Evolutionary conservation across 75 land plant genomes (phyloP), one percentile per base, ranked within the genome.

Genomic region (Cryptomeria japonica): DNA sequence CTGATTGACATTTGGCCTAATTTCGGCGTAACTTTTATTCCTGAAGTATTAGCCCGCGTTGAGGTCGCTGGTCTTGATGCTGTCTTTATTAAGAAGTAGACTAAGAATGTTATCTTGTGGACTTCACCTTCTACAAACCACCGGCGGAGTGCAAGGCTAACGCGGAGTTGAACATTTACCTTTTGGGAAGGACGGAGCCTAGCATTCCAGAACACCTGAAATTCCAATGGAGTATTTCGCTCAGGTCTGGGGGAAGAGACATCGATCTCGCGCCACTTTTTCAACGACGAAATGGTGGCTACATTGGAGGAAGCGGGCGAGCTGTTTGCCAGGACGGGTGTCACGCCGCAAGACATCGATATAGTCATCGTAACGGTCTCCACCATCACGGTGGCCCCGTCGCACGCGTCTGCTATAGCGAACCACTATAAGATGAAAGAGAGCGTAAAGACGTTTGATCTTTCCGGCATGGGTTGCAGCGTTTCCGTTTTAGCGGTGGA

Each of bases 281-380:
- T 85, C 87, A 42, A 39, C 16, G 84, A 41, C 1, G 79, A 68
- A 41, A 44, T 32, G 25, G 11, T 13, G 1, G 38, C 85, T 1
- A 80, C 58, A 38, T 11, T 87, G 68, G 88, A 79, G 28, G 93
- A 92, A 80, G 93, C 93, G 88, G 93, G 91, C 39, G 93, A 91
- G 31, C 94, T 96, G 31, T 75, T 96, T 12, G 51, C 80, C 78
- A 96, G 91, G 64, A 91, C 95, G 1, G 82, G 85, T 1, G 44
- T 92, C 28, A 85, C 88, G 0, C 92, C 96, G 15, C 51, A 37
- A 51, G 93, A 92, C 3, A 89, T 96, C 84, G 94, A 92, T 55
- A 86, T 96, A 13, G 87, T 96, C 1, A 87, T 96, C 46, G 92
- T 96, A n/a, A 96, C 93, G 87, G 91, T 93, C 87, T 90, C 90